Percentiles rank a stretch among this genome's conserved stretches.
Conservation (phyloP, 78 protist species). For the Isochrysis galbana region DNA sequence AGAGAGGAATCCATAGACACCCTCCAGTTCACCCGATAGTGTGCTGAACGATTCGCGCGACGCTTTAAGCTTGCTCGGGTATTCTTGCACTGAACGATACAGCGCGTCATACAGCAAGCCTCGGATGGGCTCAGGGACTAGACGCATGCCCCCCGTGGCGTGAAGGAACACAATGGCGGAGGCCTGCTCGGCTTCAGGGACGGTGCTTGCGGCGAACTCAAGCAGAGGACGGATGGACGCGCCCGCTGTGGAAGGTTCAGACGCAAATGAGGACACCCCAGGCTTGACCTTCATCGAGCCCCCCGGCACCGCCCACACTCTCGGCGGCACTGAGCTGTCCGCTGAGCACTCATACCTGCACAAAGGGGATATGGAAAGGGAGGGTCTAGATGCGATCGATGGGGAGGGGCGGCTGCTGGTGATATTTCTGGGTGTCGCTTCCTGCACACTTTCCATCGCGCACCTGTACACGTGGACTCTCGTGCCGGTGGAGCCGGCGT, state of each 20-base stretch:
- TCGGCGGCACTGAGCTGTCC: too few relatives aligned
- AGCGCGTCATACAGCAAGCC: background rate
- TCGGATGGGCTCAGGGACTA: background rate
- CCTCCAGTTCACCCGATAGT: slow-evolving; percentile 52
- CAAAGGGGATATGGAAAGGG: too few relatives aligned
- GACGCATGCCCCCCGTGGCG: slow-evolving; percentile 62
- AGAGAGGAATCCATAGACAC: slow-evolving; percentile 54
- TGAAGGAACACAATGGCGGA: slow-evolving; percentile 35
- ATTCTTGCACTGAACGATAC: background rate
- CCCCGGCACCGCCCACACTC: too few relatives aligned
- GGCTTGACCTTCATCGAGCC: too few relatives aligned
- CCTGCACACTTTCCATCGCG: background rate
- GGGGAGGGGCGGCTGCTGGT: background rate
- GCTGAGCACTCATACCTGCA: too few relatives aligned
- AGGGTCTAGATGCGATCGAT: background rate
- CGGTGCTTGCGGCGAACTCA: background rate
- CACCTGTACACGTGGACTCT: slow-evolving; percentile 43
- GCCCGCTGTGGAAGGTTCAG: too few relatives aligned
- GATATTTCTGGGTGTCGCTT: slow-evolving; percentile 34
- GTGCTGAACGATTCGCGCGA: slow-evolving; percentile 22
- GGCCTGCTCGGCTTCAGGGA: background rate
- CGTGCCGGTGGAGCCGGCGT: slow-evolving; percentile 58
- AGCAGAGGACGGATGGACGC: too few relatives aligned
- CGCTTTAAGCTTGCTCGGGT: slow-evolving; percentile 1
- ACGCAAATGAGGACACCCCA: too few relatives aligned